Evolutionary conservation across 176 grass and related monocot species (phyloP), one percentile per base, ranked within the genome.

Genomic region (Calamus simplicifolius): DNA sequence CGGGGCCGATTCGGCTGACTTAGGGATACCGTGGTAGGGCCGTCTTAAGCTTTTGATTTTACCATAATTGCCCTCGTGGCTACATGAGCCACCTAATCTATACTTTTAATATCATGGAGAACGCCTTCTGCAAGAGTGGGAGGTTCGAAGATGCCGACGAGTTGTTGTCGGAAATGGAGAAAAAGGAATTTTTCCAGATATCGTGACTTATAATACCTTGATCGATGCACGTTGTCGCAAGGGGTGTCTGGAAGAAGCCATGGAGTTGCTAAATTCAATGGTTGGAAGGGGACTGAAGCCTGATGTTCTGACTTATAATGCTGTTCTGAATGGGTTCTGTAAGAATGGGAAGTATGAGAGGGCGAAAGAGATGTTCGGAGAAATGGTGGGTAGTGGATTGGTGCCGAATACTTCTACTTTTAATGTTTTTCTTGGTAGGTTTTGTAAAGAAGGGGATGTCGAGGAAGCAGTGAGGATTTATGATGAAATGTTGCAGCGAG

Each of bases 51-150:
- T n/a, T n/a, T n/a, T n/a, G n/a, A n/a, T n/a, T n/a, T n/a, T n/a
- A n/a, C n/a, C n/a, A n/a, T n/a, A n/a, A n/a, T n/a, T n/a, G n/a
- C n/a, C n/a, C n/a, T n/a, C n/a, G n/a, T n/a, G n/a, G n/a, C n/a
- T n/a, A n/a, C n/a, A n/a, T n/a, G n/a, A n/a, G n/a, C n/a, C n/a
- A n/a, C n/a, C n/a, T n/a, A n/a, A n/a, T 59, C 10, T 97, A 97
- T 58, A 97, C 84, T 54, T 77, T 97, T 0, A 97, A 97, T 68
- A 88, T 97, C 70, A 91, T 91, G 83, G 87, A 85, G 18, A 89
- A 91, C 75, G 85, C 71, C 75, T 71, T 85, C 71, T 97, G 87
- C 18, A 91, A 88, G 61, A 19, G 67, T 52, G 69, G 85, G 3
- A 83, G 67, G 56, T 85, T 91, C 52, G 75, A 70, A 19, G 56